Conservation (phyloP, 106 monocot genomes). For the Platanthera guangdongensis region DNA sequence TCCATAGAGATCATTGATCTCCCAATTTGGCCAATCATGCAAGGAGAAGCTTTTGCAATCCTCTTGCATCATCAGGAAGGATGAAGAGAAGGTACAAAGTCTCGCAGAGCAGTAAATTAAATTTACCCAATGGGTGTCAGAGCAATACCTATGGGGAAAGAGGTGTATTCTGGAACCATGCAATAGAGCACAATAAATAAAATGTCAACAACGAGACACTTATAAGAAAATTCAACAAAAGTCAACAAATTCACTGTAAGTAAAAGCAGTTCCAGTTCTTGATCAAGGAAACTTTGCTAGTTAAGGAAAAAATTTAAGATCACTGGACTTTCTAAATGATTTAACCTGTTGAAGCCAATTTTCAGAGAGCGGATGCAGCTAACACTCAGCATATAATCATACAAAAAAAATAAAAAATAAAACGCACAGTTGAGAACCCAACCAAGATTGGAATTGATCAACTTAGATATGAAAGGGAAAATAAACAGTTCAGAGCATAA, state of each 20-base stretch:
- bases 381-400: too few species aligned
- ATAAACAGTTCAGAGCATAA: too few species aligned
- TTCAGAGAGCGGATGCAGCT: too few species aligned
- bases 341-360: too few species aligned
- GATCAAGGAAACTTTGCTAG: too few species aligned
- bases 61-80: slow-evolving; percentile 4
- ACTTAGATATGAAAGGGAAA: too few species aligned
- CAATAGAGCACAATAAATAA: background rate
- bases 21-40: slow-evolving; percentile 11
- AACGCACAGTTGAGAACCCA: too few species aligned
- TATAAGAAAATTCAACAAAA: background rate
- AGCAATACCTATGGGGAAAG: slow-evolving; percentile 3
- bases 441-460: too few species aligned
- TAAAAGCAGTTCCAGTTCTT: background rate
- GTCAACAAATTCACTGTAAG: background rate
- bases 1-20: slow-evolving; percentile 5
- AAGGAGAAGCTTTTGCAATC: background rate
- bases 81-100: background rate
- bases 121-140: background rate
- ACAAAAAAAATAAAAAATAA: too few species aligned
- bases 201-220: too few species aligned
- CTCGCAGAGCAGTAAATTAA: background rate
- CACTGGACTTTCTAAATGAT: too few species aligned
- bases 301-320: too few species aligned
- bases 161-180: slow-evolving; percentile 1